These are phyloP conservation scores for Monosporascus sp. DNA, from an alignment of 2,329 filamentous ascomycete species.

Conservation along the genomic window DNA sequence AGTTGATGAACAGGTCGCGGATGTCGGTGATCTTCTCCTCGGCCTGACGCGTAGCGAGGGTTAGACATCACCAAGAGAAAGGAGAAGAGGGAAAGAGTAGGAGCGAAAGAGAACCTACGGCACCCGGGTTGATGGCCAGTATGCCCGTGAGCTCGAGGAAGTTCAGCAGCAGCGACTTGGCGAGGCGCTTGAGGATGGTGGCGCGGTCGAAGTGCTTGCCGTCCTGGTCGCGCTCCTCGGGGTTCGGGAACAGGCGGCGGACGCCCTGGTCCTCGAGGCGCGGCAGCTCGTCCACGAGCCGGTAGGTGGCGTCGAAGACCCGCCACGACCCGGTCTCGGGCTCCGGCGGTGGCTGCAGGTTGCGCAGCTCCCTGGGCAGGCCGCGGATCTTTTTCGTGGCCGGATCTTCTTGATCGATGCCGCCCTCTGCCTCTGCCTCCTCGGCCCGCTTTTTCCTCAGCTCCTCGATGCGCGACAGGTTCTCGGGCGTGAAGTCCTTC, in stretches of 20 bases:
- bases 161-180: conserved; percentile 80
- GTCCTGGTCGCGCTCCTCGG: conserved; percentile 39
- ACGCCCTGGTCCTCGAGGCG: conserved; percentile 75
- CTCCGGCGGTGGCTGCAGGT: conserved; percentile 75
- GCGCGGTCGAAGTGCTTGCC: conserved; percentile 57
- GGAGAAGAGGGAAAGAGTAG: neutral
- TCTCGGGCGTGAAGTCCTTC: conserved; percentile 77
- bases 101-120: conserved; percentile 28
- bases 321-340: conserved; percentile 61
- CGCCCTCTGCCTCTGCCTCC: conserved; percentile 13
- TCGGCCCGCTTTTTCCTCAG: conserved; percentile 36
- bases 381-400: conserved; percentile 29
- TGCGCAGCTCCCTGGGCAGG: conserved; percentile 66
- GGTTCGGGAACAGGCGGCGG: conserved; percentile 51
- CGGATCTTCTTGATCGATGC: conserved; percentile 17
- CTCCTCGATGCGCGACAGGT: conserved; percentile 51
- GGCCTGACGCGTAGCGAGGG: conserved; percentile 36
- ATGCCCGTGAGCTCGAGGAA: conserved; percentile 80
- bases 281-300: conserved; percentile 10
- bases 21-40: conserved; percentile 72
- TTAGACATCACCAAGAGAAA: neutral
- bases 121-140: conserved; percentile 59
- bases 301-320: conserved; percentile 20
- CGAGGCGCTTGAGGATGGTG: conserved; percentile 67
- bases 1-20: conserved; percentile 78